Evolutionary conservation across 345 rosid genomes (phyloP), one percentile per base, ranked within the genome.

Genomic region (Xanthoceras sorbifolium): DNA sequence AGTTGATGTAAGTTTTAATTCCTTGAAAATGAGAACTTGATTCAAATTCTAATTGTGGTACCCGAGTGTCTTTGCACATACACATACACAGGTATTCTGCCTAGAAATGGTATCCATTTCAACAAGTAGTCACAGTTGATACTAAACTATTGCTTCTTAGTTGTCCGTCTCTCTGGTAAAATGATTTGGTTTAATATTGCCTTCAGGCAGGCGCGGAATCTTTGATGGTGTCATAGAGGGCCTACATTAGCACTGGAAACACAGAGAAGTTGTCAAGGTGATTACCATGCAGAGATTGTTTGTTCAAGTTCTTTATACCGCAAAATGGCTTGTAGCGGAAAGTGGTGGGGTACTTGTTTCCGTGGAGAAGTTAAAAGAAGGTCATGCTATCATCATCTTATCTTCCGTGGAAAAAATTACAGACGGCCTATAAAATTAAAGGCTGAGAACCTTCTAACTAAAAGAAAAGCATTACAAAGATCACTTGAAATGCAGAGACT

Each of bases 231-330:
- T 92, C 67, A 83, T 92, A 64, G 98, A 94, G 86, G 95, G 94
- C 76, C 65, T 94, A 46, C 93, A 90, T 86, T 96, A 94, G 85
- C 98, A 92, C 65, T 94, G 97, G 98, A 94, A 94, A 85, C 90
- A 90, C 76, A 85, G 92, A 73, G 98, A 94, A 78, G 97, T 94
- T 57, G 91, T 80, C 12, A 90, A 89, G 84, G 92, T 92, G 81
- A 86, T 94, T 52, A 86, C 97, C 4, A 89, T 85, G 93, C 98
- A 94, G 86, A 89, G 83, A 86, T 46, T 74, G 7, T 80, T 85
- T 77, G 74, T 81, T 29, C 85, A 88, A 76, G 90, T 90, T 79
- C 78, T 88, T 79, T 74, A 80, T 79, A 89, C 96, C 44, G 94
- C 96, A 52, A 86, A 83, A 73, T 48, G 83, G 61, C 93, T 94